A percentile compares a stretch with the other conserved stretches of the same genome.
These are phyloP conservation scores for Nemania diffusa DNA, from an alignment of 2,329 filamentous ascomycete species.

Conservation along the genomic window DNA sequence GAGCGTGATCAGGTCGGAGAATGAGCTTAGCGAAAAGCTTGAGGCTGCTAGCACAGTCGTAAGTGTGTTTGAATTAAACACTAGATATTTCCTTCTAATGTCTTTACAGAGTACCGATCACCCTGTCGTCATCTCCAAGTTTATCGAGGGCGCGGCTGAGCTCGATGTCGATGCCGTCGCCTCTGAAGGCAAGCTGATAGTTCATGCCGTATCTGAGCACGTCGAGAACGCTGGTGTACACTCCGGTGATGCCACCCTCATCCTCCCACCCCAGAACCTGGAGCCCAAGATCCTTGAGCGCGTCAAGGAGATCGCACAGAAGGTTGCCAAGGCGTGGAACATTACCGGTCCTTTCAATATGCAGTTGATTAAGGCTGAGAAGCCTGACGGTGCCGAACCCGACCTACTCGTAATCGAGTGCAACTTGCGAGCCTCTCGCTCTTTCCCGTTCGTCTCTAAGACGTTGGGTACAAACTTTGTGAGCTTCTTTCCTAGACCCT, in stretches of 20 bases:
- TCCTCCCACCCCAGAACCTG: constrained; percentile 86
- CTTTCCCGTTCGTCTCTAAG: constrained; percentile 98
- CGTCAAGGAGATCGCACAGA: constrained; percentile 93
- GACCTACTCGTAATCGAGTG: constrained; percentile 96
- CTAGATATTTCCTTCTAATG: neutral
- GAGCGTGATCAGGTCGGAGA: constrained; percentile 86
- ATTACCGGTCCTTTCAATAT: constrained; percentile 99
- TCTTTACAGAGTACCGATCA: constrained; percentile 70
- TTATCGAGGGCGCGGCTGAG: constrained; percentile 95
- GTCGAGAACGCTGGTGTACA: constrained; percentile 97
- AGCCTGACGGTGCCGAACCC: constrained; percentile 78
- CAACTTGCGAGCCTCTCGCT: constrained; percentile 95
- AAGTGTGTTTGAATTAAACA: neutral
- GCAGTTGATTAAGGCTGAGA: constrained; percentile 96
- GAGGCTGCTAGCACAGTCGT: constrained; percentile 75
- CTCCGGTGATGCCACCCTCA: constrained; percentile 94
- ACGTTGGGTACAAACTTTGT: constrained; percentile 92
- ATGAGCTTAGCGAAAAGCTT: constrained; percentile 94
- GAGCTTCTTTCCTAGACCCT: neutral
- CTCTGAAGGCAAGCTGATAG: constrained; percentile 82
- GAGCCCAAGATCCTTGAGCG: constrained; percentile 82
- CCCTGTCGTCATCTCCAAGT: constrained; percentile 97
- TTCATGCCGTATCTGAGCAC: constrained; percentile 95
- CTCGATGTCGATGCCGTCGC: constrained; percentile 97
- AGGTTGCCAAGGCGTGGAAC: constrained; percentile 95